These are phyloP conservation scores for Monosporozyma yasuniensis DNA, from an alignment of 805 yeast species.

Conservation along the genomic window DNA sequence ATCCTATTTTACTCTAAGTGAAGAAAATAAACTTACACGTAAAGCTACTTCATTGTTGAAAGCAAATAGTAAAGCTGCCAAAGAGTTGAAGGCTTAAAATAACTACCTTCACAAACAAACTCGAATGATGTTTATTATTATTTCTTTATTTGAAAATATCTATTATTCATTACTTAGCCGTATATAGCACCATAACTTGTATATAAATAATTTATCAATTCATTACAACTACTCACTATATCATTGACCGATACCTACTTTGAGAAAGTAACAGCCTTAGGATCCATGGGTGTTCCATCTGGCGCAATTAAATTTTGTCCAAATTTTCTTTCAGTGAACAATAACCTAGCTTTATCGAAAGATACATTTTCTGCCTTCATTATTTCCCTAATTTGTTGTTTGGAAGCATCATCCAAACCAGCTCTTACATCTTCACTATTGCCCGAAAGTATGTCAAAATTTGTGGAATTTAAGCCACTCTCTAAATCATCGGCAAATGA, in stretches of 20 bases:
- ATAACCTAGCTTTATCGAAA: conserved; percentile 63
- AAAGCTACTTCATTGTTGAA: neutral
- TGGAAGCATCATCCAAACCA: conserved; percentile 54
- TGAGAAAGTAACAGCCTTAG: conserved; percentile 46
- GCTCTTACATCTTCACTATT: conserved; percentile 45
- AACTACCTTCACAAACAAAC: neutral
- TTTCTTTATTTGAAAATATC: neutral
- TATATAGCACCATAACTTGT: conserved; percentile 2
- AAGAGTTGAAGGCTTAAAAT: neutral
- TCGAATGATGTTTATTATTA: neutral
- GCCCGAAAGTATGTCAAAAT: conserved; percentile 43
- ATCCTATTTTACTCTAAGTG: neutral
- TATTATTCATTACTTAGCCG: neutral
- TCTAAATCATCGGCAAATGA: conserved; percentile 43
- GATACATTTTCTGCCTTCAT: conserved; percentile 44
- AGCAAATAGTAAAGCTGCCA: neutral
- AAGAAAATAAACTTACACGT: neutral
- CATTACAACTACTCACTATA: neutral
- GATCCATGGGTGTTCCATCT: conserved; percentile 62
- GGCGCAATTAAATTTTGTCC: conserved; percentile 46
- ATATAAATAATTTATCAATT: conserved; percentile 4
- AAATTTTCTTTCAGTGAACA: conserved; percentile 40
- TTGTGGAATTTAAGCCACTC: conserved; percentile 49
- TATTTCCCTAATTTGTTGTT: conserved; percentile 39
- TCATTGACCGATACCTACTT: neutral